A percentile compares a stretch with the other conserved stretches of the same genome.
These are phyloP conservation scores for Linnemannia exigua DNA, from an alignment of 192 early-diverging fungal species.

Conservation along the genomic window DNA sequence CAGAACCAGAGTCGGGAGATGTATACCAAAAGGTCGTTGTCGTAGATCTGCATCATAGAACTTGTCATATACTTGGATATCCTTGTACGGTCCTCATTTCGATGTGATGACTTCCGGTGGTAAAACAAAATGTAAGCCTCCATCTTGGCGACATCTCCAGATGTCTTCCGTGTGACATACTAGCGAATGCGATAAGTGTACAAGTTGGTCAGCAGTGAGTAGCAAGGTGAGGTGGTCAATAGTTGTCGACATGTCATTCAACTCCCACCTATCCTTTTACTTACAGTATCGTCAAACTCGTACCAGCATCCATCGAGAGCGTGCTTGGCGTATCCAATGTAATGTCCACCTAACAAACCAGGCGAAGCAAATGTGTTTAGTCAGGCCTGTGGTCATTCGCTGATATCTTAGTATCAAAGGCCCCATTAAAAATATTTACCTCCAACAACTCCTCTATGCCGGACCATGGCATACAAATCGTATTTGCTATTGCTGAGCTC, in stretches of 20 bases:
- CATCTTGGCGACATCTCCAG: slow-evolving; percentile 51
- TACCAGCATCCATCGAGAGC: slow-evolving; percentile 53
- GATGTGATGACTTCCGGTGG: slow-evolving; percentile 34
- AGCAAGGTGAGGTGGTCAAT: background rate
- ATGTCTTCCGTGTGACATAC: slow-evolving; percentile 57
- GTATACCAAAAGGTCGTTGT: slow-evolving; percentile 42
- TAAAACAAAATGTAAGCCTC: slow-evolving; percentile 61
- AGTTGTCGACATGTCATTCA: background rate
- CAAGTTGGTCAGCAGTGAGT: background rate
- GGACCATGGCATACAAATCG: slow-evolving; percentile 57
- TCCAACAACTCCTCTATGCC: slow-evolving; percentile 57
- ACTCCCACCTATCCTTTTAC: background rate
- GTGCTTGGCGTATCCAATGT: slow-evolving; percentile 59
- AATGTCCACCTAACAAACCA: slow-evolving; percentile 50
- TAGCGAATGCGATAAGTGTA: background rate
- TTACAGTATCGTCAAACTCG: slow-evolving; percentile 63
- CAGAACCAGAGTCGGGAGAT: slow-evolving; percentile 61
- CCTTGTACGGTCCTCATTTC: slow-evolving; percentile 44
- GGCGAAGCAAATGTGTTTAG: background rate
- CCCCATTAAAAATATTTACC: slow-evolving; percentile 13
- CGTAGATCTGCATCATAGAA: slow-evolving; percentile 42
- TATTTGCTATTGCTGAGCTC: slow-evolving; percentile 50
- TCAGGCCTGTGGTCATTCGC: background rate
- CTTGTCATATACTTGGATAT: slow-evolving; percentile 50
- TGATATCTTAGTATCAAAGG: no score